Evolutionary conservation across 192 early-diverging fungal species (phyloP), one percentile per base, ranked within the genome.

Genomic region (Rhizoclosmatium globosum): DNA sequence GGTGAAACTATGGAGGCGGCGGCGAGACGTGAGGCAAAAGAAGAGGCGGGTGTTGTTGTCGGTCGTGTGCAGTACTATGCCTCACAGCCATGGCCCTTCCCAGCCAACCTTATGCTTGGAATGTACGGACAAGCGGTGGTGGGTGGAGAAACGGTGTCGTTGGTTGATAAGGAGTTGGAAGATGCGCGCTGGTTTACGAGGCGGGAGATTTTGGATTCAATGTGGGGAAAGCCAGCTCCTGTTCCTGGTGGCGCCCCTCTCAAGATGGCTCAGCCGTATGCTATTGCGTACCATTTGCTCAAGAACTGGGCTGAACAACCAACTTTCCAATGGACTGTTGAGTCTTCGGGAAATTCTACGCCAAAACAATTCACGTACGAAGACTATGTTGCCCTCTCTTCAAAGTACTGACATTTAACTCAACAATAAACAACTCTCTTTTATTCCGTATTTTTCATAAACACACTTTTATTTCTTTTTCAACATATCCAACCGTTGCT

Each of bases 51-150:
- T 48, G 72, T 91, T 48, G 46, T 47, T n/a, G 67, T 91, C 23
- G 79, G 77, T 19, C 59, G 77, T 13, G 85, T 90, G 0, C 53
- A 76, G 41, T 91, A 89, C 75, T 86, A 88, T 77, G 77, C 75
- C 13, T 85, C 82, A 7, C 89, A 91, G 77, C 89, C 89, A n/a
- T 91, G 90, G 90, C 88, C 90, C 44, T 91, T 91, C 71, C 90
- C 90, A 3, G 78, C 82, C 39, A 78, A 82, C 23, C 73, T 91
- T 50, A 91, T 91, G 88, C 46, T 90, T 61, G 88, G 88, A 15
- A 82, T 85, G 62, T 78, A 85, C 38, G 84, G 74, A 2, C 48
- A 77, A 50, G 86, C 85, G 0, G 67, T 68, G 4, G 68, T 60
- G 41, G 77, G 74, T 19, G 57, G 46, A 4, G 82, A 84, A 47